phyloP scores from a whole-genome alignment of 148 eudicot genomes.

The Vaccinium corymbosum region DNA sequence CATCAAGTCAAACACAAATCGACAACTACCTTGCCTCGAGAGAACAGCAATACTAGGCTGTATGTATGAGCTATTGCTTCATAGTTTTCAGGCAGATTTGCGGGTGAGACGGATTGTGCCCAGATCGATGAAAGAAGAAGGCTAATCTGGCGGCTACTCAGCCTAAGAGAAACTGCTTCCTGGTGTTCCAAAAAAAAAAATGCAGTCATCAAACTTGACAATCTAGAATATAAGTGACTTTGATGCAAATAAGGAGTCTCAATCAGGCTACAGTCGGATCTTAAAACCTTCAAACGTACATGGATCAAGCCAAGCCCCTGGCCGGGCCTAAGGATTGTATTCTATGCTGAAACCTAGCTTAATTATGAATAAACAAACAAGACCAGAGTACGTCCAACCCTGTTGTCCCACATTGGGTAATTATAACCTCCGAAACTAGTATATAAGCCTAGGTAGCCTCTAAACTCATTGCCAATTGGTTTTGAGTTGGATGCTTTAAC shows the following conservation, averaged over 20 bases:
- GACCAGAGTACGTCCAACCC: background rate
- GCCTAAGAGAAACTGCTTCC: conserved; percentile 77
- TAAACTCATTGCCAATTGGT: no score
- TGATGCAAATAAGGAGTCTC: conserved; percentile 4
- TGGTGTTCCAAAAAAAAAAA: conserved; percentile 27
- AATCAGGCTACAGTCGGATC: background rate
- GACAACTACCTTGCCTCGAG: conserved; percentile 72
- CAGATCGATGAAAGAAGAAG: conserved; percentile 90
- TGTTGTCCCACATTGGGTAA: background rate
- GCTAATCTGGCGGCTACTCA: conserved; percentile 82
- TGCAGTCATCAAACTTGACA: background rate
- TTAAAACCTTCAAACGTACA: background rate
- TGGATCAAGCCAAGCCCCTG: background rate
- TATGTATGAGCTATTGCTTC: conserved; percentile 98
- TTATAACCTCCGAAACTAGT: no score
- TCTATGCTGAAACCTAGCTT: conserved; percentile 5
- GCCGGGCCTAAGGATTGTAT: background rate
- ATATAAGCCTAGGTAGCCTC: no score
- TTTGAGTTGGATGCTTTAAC: no score
- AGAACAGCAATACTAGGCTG: conserved; percentile 81
- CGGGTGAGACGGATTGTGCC: conserved; percentile 82
- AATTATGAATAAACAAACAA: background rate
- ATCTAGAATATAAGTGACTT: background rate
- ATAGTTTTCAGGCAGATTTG: conserved; percentile 77
- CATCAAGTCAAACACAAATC: background rate